phyloP scores from a whole-genome alignment of 2,329 filamentous ascomycete genomes.

The Lomentospora prolificans region DNA sequence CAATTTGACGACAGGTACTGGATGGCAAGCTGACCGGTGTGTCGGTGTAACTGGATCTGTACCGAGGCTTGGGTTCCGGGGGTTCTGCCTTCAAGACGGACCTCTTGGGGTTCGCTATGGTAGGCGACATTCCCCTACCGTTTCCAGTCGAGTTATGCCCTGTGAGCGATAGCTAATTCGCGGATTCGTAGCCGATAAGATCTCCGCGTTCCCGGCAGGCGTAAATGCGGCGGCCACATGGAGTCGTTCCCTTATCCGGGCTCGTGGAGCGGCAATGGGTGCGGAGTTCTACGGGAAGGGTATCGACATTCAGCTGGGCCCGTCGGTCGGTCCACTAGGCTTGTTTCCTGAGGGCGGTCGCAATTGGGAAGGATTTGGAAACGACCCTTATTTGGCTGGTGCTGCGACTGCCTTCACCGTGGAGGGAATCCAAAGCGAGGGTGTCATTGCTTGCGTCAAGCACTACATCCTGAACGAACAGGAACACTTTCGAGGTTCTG shows the following conservation, averaged over 20 bases:
- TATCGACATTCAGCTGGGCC: slow-evolving; percentile 61
- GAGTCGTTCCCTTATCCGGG: slow-evolving; percentile 46
- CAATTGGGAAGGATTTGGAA: slow-evolving; percentile 49
- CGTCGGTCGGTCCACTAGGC: slow-evolving; percentile 50
- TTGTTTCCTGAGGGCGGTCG: slow-evolving; percentile 54
- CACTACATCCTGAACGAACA: slow-evolving; percentile 22
- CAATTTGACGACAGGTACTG: slow-evolving; percentile 4
- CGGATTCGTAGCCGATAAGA: background rate
- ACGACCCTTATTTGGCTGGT: slow-evolving; percentile 60
- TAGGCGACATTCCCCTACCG: background rate
- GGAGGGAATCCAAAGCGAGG: slow-evolving; percentile 58
- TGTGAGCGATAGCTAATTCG: background rate
- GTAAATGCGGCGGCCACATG: slow-evolving; percentile 4
- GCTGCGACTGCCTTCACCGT: slow-evolving; percentile 55
- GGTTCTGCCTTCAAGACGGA: slow-evolving; percentile 8
- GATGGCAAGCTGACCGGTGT: slow-evolving; percentile 4
- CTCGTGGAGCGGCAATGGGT: slow-evolving; percentile 60
- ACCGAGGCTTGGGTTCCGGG: slow-evolving; percentile 5
- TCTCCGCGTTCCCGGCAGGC: slow-evolving; percentile 6
- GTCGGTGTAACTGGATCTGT: slow-evolving; percentile 5
- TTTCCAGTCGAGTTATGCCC: background rate
- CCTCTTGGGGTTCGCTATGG: slow-evolving; percentile 6
- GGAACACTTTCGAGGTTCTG: slow-evolving; percentile 34
- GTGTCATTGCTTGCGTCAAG: slow-evolving; percentile 57
- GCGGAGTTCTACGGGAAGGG: slow-evolving; percentile 63